Evolutionary conservation across 139 green algal species (phyloP).

Genomic region (Limnomonas spitsbergensis): DNA sequence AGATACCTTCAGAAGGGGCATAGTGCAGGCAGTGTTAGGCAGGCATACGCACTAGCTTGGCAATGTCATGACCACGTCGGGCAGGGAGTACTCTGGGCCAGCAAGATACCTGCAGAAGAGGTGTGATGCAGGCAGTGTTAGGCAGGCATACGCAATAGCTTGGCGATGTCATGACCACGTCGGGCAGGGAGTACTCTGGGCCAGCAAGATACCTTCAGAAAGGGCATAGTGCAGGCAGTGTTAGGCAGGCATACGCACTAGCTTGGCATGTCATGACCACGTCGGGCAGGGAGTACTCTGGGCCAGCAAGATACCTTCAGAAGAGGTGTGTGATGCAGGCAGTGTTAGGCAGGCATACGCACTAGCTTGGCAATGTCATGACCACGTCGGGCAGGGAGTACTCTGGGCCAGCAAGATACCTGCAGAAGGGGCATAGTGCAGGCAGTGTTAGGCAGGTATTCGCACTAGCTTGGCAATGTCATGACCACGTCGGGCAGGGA

Average conservation of each 20-base stretch:
- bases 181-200: neutral
- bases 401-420: no score
- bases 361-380: no score
- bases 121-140: neutral
- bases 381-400: no score
- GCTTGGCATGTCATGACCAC: no score
- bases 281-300: neutral
- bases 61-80: neutral
- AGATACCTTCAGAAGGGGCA: neutral
- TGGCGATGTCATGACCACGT: neutral
- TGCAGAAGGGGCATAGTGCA: no score
- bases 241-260: no score
- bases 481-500: no score
- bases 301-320: neutral
- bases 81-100: neutral
- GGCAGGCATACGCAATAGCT: no score
- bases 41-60: no score
- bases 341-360: no score
- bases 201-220: neutral
- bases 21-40: conserved; percentile 2
- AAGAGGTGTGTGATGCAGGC: neutral
- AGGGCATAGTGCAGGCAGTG: neutral
- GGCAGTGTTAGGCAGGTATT: no score
- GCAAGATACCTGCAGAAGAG: neutral
- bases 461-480: no score